Evolutionary conservation across 2,329 filamentous ascomycete genomes (phyloP).

Genomic region (Alternaria gansuensis): DNA sequence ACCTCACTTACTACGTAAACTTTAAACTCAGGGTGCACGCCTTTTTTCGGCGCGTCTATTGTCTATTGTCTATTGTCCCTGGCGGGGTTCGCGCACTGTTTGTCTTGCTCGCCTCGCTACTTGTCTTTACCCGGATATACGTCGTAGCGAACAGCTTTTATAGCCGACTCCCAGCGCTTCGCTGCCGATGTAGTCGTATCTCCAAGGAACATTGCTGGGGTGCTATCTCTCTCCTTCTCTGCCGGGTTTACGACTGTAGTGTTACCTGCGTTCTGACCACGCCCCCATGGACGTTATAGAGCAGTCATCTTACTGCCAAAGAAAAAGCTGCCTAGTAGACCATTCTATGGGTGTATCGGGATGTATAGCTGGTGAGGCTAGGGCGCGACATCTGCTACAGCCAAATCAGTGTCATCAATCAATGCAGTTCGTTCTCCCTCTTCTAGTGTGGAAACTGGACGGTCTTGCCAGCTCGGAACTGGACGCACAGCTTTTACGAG

Average conservation of each 20-base stretch:
- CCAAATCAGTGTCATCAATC: not conserved
- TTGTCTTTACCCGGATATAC: constrained; percentile 19
- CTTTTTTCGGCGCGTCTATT: not conserved
- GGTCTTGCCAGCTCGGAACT: not conserved
- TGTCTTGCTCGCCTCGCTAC: constrained; percentile 5
- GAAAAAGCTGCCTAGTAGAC: not conserved
- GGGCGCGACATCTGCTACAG: not conserved
- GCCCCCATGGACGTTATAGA: not conserved
- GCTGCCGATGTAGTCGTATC: not conserved
- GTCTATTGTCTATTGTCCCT: not conserved
- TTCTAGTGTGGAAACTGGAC: not conserved
- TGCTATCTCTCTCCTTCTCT: not conserved
- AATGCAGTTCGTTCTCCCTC: not conserved
- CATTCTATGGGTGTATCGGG: too few relatives aligned
- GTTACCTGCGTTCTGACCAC: not conserved
- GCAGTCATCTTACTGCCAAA: not conserved
- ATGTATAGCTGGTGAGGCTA: not conserved
- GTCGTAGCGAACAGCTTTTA: not conserved
- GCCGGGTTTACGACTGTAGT: not conserved
- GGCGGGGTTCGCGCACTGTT: not conserved
- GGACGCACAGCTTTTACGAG: not conserved
- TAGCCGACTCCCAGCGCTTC: not conserved
- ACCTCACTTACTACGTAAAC: not conserved
- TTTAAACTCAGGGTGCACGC: not conserved
- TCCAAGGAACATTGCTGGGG: not conserved